Evolutionary conservation across 257 asterid species (phyloP).

Genomic region (Solanum sparsipilum): DNA sequence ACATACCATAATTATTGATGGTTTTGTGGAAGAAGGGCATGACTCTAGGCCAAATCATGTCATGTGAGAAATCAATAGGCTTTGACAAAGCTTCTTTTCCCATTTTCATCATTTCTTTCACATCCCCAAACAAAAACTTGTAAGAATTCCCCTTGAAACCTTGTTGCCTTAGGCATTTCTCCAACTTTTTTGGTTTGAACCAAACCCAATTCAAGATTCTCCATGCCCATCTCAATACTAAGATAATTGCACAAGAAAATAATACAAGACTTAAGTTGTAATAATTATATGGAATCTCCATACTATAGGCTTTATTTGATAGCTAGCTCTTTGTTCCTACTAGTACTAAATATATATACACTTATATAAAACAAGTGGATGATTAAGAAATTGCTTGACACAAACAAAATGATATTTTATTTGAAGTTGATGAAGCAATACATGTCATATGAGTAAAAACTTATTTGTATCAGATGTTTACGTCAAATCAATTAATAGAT

Average conservation of each 20-base stretch:
- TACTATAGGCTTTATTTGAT: neutral
- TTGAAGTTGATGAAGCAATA: neutral
- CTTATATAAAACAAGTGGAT: neutral
- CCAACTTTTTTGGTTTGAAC: slow-evolving; percentile 19
- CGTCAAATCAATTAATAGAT: too few species aligned
- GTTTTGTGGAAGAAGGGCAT: slow-evolving; percentile 9
- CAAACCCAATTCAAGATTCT: slow-evolving; percentile 18
- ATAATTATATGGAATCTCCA: neutral
- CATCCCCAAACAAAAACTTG: slow-evolving; percentile 14
- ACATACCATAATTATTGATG: slow-evolving; percentile 13
- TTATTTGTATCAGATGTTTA: neutral
- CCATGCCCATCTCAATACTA: slow-evolving; percentile 3
- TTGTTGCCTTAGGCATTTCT: slow-evolving; percentile 13
- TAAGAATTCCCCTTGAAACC: slow-evolving; percentile 22
- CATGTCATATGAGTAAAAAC: neutral
- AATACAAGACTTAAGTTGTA: neutral
- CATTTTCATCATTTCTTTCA: slow-evolving; percentile 5
- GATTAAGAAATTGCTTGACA: neutral
- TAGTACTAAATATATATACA: neutral
- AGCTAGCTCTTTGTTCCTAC: neutral
- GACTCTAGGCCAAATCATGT: slow-evolving; percentile 10
- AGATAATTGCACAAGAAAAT: neutral
- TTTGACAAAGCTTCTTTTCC: slow-evolving; percentile 6
- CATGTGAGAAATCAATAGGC: slow-evolving; percentile 12
- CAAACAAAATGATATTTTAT: neutral